Evolutionary conservation across 2,329 filamentous ascomycete species (phyloP).

Genomic region (Aspergillus spinulosporus): DNA sequence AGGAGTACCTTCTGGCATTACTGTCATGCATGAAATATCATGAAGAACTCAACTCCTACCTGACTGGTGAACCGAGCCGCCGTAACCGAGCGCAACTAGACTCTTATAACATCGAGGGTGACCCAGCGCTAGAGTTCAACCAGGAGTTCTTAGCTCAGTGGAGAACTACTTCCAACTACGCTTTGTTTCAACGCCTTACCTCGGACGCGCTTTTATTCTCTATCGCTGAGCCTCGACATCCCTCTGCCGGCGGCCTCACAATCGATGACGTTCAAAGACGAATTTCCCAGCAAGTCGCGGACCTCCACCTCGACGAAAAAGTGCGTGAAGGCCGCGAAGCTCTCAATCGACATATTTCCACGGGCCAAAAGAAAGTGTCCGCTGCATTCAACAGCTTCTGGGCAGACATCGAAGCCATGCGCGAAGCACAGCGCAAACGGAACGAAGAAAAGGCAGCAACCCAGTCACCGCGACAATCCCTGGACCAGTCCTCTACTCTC

Average conservation of each 20-base stretch:
- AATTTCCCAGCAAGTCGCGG: constrained; percentile 86
- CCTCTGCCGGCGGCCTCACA: constrained; percentile 85
- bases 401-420: constrained; percentile 80
- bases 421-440: constrained; percentile 67
- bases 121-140: constrained; percentile 82
- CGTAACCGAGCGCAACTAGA: constrained; percentile 55
- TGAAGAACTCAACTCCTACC: constrained; percentile 58
- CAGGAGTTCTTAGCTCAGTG: constrained; percentile 83
- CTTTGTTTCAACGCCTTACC: constrained; percentile 77
- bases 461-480: constrained; percentile 32
- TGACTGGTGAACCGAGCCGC: constrained; percentile 46
- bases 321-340: constrained; percentile 81
- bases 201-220: constrained; percentile 85
- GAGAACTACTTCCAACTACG: constrained; percentile 85
- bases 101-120: constrained; percentile 67
- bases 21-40: constrained; percentile 90
- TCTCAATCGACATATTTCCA: constrained; percentile 83
- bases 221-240: constrained; percentile 88
- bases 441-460: constrained; percentile 36
- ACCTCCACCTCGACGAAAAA: constrained; percentile 88
- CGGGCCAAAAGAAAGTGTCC: constrained; percentile 83
- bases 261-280: constrained; percentile 93
- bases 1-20: constrained; percentile 89
- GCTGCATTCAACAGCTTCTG: constrained; percentile 86
- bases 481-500: constrained; percentile 30